Percentiles rank a stretch among this genome's conserved stretches.
phyloP scores from a whole-genome alignment of 1,284 basidiomycete species.

The Ustilago nuda region DNA sequence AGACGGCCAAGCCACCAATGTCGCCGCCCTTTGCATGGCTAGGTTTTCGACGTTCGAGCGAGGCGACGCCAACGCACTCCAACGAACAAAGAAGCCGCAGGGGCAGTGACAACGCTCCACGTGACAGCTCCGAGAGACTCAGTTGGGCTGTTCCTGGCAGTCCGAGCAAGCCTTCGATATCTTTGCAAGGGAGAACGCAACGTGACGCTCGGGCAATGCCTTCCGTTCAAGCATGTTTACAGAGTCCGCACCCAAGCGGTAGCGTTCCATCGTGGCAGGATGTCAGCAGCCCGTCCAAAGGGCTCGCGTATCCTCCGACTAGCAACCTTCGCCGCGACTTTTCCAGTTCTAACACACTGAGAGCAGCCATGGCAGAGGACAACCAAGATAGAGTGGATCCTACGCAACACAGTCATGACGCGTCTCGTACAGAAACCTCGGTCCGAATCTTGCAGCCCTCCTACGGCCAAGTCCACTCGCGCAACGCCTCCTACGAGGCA shows the following conservation, averaged over 20 bases:
- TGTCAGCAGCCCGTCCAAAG: not conserved
- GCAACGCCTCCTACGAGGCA: slow-evolving; percentile 6
- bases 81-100: slow-evolving; percentile 1
- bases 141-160: slow-evolving; percentile 4
- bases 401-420: not conserved
- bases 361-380: slow-evolving; percentile 6
- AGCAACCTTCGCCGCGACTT: slow-evolving; percentile 35
- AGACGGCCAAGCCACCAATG: not conserved
- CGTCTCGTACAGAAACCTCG: not conserved
- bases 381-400: slow-evolving; percentile 1
- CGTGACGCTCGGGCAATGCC: not conserved
- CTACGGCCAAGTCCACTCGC: not conserved
- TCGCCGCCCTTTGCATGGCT: slow-evolving; percentile 28
- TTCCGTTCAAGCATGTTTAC: not conserved
- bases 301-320: not conserved
- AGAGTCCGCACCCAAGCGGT: not conserved
- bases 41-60: slow-evolving; percentile 24
- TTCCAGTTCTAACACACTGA: slow-evolving; percentile 45
- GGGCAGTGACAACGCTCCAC: slow-evolving; percentile 7
- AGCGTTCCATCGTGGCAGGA: not conserved
- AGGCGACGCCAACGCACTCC: slow-evolving; percentile 25
- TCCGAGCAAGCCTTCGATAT: not conserved
- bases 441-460: not conserved
- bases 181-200: not conserved
- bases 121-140: not conserved